These are phyloP conservation scores for Macadamia integrifolia DNA, from an alignment of 164 flowering plant genomes.

Conservation along the genomic window DNA sequence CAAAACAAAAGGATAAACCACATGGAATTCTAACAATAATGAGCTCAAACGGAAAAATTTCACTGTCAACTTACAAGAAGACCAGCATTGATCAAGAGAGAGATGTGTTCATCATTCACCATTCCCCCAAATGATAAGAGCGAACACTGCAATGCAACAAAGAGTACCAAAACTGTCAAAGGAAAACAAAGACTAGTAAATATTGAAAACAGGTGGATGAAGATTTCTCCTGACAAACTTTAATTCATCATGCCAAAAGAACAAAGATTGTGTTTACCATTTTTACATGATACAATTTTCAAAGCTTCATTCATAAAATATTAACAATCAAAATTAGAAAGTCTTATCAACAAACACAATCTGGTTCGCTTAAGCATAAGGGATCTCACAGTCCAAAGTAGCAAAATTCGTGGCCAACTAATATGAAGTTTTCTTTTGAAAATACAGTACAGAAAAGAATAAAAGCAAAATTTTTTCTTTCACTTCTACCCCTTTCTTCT, in stretches of 20 bases:
- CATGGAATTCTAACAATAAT: not conserved
- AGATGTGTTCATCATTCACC: slow-evolving; percentile 74
- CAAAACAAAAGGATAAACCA: no score
- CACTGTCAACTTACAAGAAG: slow-evolving; percentile 64
- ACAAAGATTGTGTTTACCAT: not conserved
- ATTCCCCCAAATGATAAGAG: slow-evolving; percentile 76
- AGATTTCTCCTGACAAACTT: not conserved
- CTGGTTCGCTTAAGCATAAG: no score
- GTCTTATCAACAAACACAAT: no score
- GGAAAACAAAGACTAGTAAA: slow-evolving; percentile 5
- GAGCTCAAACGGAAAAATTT: slow-evolving; percentile 1
- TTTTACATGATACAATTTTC: not conserved
- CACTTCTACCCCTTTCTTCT: no score
- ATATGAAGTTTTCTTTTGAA: no score
- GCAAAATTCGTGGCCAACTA: no score
- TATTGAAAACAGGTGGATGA: not conserved
- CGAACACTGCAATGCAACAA: slow-evolving; percentile 56
- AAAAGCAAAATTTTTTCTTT: no score
- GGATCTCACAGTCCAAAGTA: no score
- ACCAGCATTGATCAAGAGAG: slow-evolving; percentile 82
- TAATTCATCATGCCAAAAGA: not conserved
- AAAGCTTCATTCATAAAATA: not conserved
- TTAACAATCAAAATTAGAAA: not conserved
- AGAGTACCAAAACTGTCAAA: slow-evolving; percentile 19
- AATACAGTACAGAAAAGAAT: no score